Percentiles rank a stretch among this genome's conserved stretches.
Conservation (phyloP, 306 rosid genomes). For the Fragaria iinumae region DNA sequence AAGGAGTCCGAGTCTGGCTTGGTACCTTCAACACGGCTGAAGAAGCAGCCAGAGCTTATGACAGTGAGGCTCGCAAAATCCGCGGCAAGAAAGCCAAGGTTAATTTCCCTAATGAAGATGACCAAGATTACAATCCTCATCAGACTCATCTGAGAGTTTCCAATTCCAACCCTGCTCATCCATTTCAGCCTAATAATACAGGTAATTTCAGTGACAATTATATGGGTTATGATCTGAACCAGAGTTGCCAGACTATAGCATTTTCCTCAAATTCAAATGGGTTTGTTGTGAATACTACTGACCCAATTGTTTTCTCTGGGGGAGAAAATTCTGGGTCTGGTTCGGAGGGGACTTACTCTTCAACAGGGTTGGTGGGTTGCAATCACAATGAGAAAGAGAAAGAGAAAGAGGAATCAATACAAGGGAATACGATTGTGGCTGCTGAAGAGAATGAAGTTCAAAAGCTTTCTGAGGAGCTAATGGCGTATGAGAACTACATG, state of each 20-base stretch:
- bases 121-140: slow-evolving; percentile 16
- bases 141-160: slow-evolving; percentile 26
- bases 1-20: slow-evolving; percentile 94
- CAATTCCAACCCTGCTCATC: slow-evolving; percentile 10
- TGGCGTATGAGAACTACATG: slow-evolving; percentile 83
- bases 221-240: slow-evolving; percentile 54
- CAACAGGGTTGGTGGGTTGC: slow-evolving; percentile 20
- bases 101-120: slow-evolving; percentile 79
- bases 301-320: slow-evolving; percentile 24
- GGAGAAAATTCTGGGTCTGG: slow-evolving; percentile 43
- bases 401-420: slow-evolving; percentile 26
- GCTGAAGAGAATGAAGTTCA: slow-evolving; percentile 39
- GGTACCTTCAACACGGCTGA: slow-evolving; percentile 91
- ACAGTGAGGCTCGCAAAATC: slow-evolving; percentile 77
- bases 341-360: slow-evolving; percentile 37
- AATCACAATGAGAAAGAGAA: slow-evolving; percentile 23
- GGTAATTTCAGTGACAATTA: neutral
- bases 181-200: slow-evolving; percentile 12
- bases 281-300: slow-evolving; percentile 18
- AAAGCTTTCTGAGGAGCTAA: slow-evolving; percentile 76
- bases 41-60: slow-evolving; percentile 97
- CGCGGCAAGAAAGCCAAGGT: slow-evolving; percentile 93
- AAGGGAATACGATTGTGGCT: slow-evolving; percentile 9
- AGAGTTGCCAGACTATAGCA: slow-evolving; percentile 9
- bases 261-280: slow-evolving; percentile 21